These are phyloP conservation scores for Nidularia sp. DNA, from an alignment of 768 basidiomycete genomes.

Conservation along the genomic window DNA sequence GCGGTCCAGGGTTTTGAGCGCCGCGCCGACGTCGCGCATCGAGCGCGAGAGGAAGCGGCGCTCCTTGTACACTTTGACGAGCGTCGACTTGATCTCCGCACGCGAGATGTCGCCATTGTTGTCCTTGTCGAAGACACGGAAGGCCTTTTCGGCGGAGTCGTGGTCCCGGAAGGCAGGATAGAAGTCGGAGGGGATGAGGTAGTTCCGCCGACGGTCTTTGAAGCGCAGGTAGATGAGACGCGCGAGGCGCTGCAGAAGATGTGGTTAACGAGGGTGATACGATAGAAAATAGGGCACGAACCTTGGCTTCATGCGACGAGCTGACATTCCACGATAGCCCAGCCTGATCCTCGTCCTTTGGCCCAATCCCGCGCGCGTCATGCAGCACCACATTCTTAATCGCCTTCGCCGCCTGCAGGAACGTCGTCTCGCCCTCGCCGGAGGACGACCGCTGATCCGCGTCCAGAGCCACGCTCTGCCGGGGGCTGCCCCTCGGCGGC, in stretches of 20 bases:
- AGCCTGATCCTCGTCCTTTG: slow-evolving; percentile 32
- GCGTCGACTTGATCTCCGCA: slow-evolving; percentile 66
- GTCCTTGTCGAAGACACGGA: slow-evolving; percentile 74
- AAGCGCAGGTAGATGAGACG: slow-evolving; percentile 62
- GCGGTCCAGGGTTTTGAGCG: slow-evolving; percentile 59
- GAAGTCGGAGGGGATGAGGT: slow-evolving; percentile 68
- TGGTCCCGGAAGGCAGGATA: slow-evolving; percentile 60
- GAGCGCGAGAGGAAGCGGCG: slow-evolving; percentile 71
- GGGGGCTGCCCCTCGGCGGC: slow-evolving; percentile 10
- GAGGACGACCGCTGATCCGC: slow-evolving; percentile 10
- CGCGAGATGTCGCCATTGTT: slow-evolving; percentile 74
- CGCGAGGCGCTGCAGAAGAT: slow-evolving; percentile 52
- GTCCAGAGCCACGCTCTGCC: slow-evolving; percentile 11
- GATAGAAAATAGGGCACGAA: slow-evolving; percentile 12
- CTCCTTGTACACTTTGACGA: slow-evolving; percentile 75
- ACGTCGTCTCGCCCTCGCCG: slow-evolving; percentile 32
- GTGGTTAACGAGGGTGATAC: background rate
- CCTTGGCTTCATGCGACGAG: slow-evolving; percentile 66
- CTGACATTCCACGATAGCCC: slow-evolving; percentile 50
- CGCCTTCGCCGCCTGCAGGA: slow-evolving; percentile 57
- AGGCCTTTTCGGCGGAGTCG: slow-evolving; percentile 58
- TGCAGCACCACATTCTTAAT: slow-evolving; percentile 69
- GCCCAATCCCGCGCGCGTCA: slow-evolving; percentile 69
- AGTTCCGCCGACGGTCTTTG: slow-evolving; percentile 49
- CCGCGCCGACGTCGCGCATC: slow-evolving; percentile 71